Base-by-base conservation (phyloP, 1,284 basidiomycete species). In the Rhizoctonia solani region DNA sequence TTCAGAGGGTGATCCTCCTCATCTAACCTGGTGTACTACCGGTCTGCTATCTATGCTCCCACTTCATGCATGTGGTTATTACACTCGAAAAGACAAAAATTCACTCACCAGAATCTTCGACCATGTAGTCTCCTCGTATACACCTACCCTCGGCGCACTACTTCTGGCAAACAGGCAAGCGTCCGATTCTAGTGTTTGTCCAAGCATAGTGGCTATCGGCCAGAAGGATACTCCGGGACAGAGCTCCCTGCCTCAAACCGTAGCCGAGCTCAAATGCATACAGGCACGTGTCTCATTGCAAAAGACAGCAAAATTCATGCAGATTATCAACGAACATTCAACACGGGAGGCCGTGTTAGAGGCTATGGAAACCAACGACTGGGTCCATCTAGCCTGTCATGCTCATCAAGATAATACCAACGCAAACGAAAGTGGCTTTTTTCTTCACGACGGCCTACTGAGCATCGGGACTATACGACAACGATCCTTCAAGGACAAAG, bases 1-100 rank as follows among this genome's bases (percentile, higher is more conserved):
- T 5, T 13, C 47, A 6, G 23, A 23, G 5, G 54, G 30, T 42
- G 3, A 44, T 23, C 23, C 46, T 4, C 54, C 54, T 8, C 54
- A 29, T 27, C 13, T 58, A 21, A 58, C 54, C 1, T 58, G 54
- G 54, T 58, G 39, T 42, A 16, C 54, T 13, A 58, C 21, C 11
- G 54, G 54, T 3, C 2, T 39, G 8, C 25, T 58, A 9, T 27
- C 41, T 14, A 44, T 58, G 14, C 25, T 58, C 4, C 54, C 54
- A 14, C 21, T 58, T 44, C 54, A 58, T 46, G 54, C 54, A 4
- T 32, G 39, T 4, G 54, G 54, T 1, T 25, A 4, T n/a, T 42
- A 29, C 46, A 32, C 5, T 25, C 3, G 4, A 25, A 4, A n/a
- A n/a, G n/a, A n/a, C n/a, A n/a, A n/a, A n/a, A n/a, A n/a, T n/a